Evolutionary conservation across 2,329 filamentous ascomycete species (phyloP), one percentile per base, ranked within the genome.

Genomic region (Verticillium klebahnii): DNA sequence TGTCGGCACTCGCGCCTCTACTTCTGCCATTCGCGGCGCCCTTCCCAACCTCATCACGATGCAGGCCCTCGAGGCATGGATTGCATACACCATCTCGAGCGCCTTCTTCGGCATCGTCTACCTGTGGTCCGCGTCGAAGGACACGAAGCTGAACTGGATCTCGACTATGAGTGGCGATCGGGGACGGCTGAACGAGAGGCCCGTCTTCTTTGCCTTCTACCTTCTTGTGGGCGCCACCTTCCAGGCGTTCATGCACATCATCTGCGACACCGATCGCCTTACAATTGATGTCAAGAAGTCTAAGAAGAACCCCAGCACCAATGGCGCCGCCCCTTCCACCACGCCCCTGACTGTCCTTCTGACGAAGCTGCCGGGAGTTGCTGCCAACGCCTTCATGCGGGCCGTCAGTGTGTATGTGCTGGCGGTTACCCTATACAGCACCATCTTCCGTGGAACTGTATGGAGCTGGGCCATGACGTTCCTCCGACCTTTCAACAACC

Each of bases 61-160:
- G 39, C 82, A 86, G 63, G 87, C 89, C 5, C 71, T 88, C 61
- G 85, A 92, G 72, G 93, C 92, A 0, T 74, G 91, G 56, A 80
- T 87, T 62, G 93, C 90, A 78, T 97, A 97, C 74, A 70, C 83
- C 39, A 79, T 91, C 60, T 96, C 93, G 4, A 91, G 89, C 60
- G 89, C 86, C 77, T 78, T 92, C 66, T 97, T 94, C 73, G 88
- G 87, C 70, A 88, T 93, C 70, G 81, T 94, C 40, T 97, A 92
- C 71, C 85, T 96, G 25, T 92, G 88, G 84, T 89, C 89, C 4
- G 80, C 84, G 59, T 78, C 87, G 25, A 77, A 79, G 19, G 76
- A 77, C 45, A 82, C 84, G 59, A 87, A 88, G 64, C 80, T 97
- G 60, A 83, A 84, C 65, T 91, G 90, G 84, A 87, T 96, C 67